A percentile compares a stretch with the other conserved stretches of the same genome.
Conservation (phyloP, 148 eudicot species). For the Nyssa sinensis region DNA sequence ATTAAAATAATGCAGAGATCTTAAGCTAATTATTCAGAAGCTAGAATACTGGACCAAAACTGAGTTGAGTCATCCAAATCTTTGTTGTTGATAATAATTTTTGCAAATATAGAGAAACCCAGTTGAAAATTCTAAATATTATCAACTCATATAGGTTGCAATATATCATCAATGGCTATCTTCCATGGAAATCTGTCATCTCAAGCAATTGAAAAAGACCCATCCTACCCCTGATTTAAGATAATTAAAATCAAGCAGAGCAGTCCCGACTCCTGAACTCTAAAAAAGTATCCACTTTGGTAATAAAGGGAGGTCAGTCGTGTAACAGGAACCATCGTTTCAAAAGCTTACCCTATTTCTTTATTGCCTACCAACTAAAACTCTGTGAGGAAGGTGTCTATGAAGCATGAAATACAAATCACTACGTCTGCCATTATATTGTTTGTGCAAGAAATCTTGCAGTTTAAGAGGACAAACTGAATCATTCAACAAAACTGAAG, state of each 20-base stretch:
- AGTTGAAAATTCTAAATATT: neutral
- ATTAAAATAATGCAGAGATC: conserved; percentile 12
- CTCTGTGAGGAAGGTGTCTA: neutral
- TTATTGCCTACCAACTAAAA: neutral
- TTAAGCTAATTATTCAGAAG: neutral
- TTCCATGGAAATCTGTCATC: neutral
- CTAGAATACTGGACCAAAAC: neutral
- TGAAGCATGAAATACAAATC: neutral
- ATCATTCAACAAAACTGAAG: too few species aligned
- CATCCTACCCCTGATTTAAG: neutral
- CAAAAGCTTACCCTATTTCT: too few species aligned
- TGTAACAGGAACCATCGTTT: too few species aligned
- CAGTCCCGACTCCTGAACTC: neutral
- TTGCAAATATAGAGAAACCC: neutral
- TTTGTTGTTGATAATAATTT: neutral
- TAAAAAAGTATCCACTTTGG: neutral
- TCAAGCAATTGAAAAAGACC: neutral
- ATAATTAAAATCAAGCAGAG: neutral
- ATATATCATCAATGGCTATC: neutral
- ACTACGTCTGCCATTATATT: neutral
- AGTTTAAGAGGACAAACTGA: neutral
- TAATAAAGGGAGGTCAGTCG: neutral
- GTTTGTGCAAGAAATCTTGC: neutral
- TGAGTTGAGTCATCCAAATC: neutral
- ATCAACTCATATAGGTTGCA: neutral